These are phyloP conservation scores for Exophiala calicioides DNA, from an alignment of 2,329 filamentous ascomycete species.

Conservation along the genomic window DNA sequence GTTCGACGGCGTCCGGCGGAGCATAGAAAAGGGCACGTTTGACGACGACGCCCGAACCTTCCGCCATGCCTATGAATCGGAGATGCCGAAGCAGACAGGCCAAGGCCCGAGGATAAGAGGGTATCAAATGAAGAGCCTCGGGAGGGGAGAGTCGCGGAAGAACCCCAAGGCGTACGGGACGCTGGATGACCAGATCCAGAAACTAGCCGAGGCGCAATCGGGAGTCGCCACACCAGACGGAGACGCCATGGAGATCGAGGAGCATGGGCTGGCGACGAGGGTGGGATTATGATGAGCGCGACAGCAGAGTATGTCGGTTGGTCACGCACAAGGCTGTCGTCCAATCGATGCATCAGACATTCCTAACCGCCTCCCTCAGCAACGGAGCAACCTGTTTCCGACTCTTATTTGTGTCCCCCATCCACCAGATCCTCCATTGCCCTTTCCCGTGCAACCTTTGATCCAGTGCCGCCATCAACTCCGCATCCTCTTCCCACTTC, in stretches of 20 bases:
- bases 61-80: conserved; percentile 65
- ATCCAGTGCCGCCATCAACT: conserved; percentile 38
- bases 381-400: conserved; percentile 65
- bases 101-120: conserved; percentile 75
- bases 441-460: conserved; percentile 25
- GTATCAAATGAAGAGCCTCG: conserved; percentile 76
- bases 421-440: conserved; percentile 55
- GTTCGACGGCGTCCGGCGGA: conserved; percentile 68
- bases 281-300: conserved; percentile 2
- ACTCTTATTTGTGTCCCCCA: conserved; percentile 59
- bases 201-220: conserved; percentile 52
- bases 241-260: conserved; percentile 54
- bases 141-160: conserved; percentile 62
- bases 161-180: conserved; percentile 69
- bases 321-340: too few species aligned
- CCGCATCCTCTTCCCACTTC: conserved; percentile 41
- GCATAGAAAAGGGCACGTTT: conserved; percentile 60
- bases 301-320: background rate
- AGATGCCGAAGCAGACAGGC: conserved; percentile 73
- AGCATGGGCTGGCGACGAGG: conserved; percentile 51
- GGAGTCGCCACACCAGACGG: conserved; percentile 54
- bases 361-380: conserved; percentile 48
- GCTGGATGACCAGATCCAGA: conserved; percentile 52
- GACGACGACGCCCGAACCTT: conserved; percentile 62
- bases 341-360: too few species aligned